Evolutionary conservation across 768 basidiomycete genomes (phyloP).

Genomic region (Trametes meyenii): DNA sequence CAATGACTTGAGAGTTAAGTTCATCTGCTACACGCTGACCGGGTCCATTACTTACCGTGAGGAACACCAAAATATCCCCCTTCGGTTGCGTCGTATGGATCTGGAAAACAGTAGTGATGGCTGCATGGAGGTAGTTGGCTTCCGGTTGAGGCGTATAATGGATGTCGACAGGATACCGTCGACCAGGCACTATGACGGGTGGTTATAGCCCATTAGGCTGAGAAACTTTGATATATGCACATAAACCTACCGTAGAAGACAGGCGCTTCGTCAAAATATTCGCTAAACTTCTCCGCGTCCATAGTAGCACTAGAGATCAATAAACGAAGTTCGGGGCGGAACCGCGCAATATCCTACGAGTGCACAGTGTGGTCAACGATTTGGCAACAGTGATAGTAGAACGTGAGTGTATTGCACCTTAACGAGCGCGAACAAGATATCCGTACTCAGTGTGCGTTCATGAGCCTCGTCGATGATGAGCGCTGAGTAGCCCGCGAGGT

Average conservation of each 20-base stretch:
- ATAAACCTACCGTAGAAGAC: constrained; percentile 79
- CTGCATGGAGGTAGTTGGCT: constrained; percentile 97
- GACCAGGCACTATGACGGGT: constrained; percentile 81
- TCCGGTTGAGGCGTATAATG: constrained; percentile 99
- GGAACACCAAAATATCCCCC: constrained; percentile 96
- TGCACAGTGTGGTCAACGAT: constrained; percentile 33
- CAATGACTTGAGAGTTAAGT: constrained; percentile 10
- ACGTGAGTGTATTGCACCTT: constrained; percentile 69
- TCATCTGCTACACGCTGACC: background rate
- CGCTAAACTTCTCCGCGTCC: constrained; percentile 97
- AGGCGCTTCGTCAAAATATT: constrained; percentile 96
- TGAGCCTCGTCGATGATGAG: constrained; percentile 99
- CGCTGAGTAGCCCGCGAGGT: constrained; percentile 91
- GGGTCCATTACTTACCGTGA: constrained; percentile 66
- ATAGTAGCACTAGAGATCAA: constrained; percentile 96
- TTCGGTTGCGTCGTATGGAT: constrained; percentile 98
- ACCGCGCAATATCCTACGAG: constrained; percentile 89
- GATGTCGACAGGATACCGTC: constrained; percentile 96
- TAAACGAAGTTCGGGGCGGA: constrained; percentile 90
- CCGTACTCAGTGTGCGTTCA: constrained; percentile 95
- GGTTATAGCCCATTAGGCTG: too few relatives aligned
- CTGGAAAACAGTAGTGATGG: constrained; percentile 98
- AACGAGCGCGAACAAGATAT: constrained; percentile 96
- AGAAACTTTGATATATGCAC: background rate
- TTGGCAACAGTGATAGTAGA: constrained; percentile 18